These are phyloP conservation scores for Colletotrichum sp. DNA, from an alignment of 2,329 filamentous ascomycete genomes.

Conservation along the genomic window DNA sequence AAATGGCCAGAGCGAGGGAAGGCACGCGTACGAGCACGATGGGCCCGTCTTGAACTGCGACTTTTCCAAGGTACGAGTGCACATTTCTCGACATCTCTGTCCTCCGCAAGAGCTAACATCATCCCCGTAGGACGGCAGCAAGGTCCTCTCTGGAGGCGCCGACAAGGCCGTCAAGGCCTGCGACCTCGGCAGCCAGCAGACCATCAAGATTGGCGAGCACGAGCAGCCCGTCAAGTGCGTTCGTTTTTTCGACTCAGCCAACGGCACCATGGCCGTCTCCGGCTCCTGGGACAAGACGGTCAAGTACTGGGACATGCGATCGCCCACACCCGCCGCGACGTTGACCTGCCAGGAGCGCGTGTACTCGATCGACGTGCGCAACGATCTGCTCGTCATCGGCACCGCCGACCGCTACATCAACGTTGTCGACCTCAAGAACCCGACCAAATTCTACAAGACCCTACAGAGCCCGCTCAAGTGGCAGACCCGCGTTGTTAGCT, in stretches of 20 bases:
- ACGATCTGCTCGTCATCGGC: slow-evolving; percentile 87
- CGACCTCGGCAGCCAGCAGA: slow-evolving; percentile 74
- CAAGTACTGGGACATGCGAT: slow-evolving; percentile 86
- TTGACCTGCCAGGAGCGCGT: slow-evolving; percentile 77
- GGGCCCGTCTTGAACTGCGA: slow-evolving; percentile 83
- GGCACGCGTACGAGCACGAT: slow-evolving; percentile 85
- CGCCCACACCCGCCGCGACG: slow-evolving; percentile 67
- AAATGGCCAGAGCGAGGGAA: slow-evolving; percentile 81
- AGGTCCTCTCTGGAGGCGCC: slow-evolving; percentile 85
- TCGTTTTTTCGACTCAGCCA: slow-evolving; percentile 76
- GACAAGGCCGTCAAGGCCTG: slow-evolving; percentile 91
- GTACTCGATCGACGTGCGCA: slow-evolving; percentile 90
- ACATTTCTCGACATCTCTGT: not conserved
- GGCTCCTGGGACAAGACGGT: slow-evolving; percentile 92
- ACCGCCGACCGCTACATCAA: slow-evolving; percentile 97
- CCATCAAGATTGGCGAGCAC: slow-evolving; percentile 80
- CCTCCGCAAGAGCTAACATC: not conserved
- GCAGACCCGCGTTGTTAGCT: slow-evolving; percentile 95
- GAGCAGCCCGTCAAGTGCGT: slow-evolving; percentile 82
- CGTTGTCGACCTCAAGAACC: slow-evolving; percentile 88
- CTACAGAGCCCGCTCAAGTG: slow-evolving; percentile 96
- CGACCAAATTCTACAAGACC: slow-evolving; percentile 92
- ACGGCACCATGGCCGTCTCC: slow-evolving; percentile 83
- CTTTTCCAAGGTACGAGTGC: slow-evolving; percentile 79
- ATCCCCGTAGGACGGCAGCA: slow-evolving; percentile 73